Conservation (phyloP, 2,329 filamentous ascomycete species). For the Curvularia spicifera region DNA sequence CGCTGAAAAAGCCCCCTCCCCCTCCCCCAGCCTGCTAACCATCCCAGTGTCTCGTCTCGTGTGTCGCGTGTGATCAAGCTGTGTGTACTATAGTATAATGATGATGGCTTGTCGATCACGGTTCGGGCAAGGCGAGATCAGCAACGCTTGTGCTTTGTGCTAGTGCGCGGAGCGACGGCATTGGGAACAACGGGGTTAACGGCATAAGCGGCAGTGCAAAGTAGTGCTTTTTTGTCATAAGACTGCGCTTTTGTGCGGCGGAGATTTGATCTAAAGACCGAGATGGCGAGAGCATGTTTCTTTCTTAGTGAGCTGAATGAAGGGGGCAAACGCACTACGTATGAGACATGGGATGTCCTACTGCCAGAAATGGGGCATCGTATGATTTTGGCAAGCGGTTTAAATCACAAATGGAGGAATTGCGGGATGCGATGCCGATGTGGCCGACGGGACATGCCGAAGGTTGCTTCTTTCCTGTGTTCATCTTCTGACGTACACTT, state of each 20-base stretch:
- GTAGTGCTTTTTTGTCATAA: neutral
- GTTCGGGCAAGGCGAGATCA: slow-evolving; percentile 4
- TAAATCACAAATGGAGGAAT: neutral
- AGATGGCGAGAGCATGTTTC: neutral
- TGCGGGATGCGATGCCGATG: neutral
- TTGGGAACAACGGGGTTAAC: neutral
- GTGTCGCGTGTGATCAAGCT: neutral
- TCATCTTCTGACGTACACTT: neutral
- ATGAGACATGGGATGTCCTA: neutral
- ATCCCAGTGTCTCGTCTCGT: no score
- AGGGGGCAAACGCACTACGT: neutral
- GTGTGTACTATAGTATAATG: no score
- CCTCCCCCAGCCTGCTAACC: no score
- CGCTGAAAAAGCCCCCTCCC: neutral
- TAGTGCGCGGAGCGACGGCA: neutral
- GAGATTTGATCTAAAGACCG: neutral
- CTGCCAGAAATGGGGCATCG: neutral
- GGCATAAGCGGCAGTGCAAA: neutral
- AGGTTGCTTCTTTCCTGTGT: neutral
- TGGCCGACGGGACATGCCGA: neutral
- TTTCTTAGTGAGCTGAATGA: no score
- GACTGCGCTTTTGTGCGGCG: neutral
- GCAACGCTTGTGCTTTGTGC: neutral
- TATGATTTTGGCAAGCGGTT: neutral
- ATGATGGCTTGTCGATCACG: neutral